phyloP scores from a whole-genome alignment of 2,329 filamentous ascomycete species.

The Hypoxylon sp. region DNA sequence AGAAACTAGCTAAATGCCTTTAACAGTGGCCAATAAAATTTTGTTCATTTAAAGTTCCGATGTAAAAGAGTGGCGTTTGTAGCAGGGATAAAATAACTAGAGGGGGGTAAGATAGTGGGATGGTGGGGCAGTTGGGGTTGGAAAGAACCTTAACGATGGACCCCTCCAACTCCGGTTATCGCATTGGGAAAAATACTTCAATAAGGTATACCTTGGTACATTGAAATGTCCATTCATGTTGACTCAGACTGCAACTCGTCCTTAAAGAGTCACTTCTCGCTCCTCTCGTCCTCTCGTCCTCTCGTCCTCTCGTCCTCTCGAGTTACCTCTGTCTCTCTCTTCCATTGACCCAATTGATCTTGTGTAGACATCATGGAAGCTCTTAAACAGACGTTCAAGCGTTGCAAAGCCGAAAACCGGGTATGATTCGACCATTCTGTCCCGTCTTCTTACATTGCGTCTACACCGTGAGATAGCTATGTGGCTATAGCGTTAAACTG shows the following conservation, averaged over 20 bases:
- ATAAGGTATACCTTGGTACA: conserved; percentile 6
- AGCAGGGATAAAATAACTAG: no score
- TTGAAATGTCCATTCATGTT: conserved; percentile 9
- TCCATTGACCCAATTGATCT: conserved; percentile 30
- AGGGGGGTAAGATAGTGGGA: background rate
- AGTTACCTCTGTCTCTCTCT: conserved; percentile 4
- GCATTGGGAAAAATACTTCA: conserved; percentile 28
- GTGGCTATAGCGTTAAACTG: background rate
- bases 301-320: background rate
- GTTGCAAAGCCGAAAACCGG: conserved; percentile 71
- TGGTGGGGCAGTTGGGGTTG: conserved; percentile 30
- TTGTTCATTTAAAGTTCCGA: conserved; percentile 6
- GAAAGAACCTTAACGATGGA: conserved; percentile 5
- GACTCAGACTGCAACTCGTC: conserved; percentile 14
- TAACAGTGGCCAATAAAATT: conserved; percentile 16
- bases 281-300: background rate
- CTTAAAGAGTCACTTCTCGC: conserved; percentile 26
- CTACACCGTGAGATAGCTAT: background rate
- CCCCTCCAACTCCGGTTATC: conserved; percentile 36
- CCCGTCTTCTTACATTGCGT: background rate
- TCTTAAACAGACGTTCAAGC: conserved; percentile 71
- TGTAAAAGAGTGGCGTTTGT: conserved; percentile 10
- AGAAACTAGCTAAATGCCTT: no score
- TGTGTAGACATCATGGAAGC: conserved; percentile 64
- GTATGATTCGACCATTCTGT: conserved; percentile 55